Evolutionary conservation across 1,284 basidiomycete genomes (phyloP).

Genomic region (Puccinia novopanici): DNA sequence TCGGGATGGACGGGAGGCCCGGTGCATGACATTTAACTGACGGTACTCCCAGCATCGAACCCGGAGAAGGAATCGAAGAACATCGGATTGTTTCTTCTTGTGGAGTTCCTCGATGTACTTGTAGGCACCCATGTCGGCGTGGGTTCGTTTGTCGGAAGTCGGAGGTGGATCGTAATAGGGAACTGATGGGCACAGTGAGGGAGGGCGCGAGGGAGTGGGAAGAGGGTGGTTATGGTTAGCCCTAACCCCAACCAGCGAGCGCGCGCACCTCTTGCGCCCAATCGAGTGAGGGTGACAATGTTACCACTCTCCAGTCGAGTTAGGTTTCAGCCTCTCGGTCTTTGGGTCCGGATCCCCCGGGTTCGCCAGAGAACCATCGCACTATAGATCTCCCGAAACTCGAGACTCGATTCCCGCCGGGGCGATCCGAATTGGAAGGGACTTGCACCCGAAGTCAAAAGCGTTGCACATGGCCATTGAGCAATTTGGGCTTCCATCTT

Average conservation of each 20-base stretch:
- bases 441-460: too few species aligned
- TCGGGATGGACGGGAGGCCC: slow-evolving; percentile 93
- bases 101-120: slow-evolving; percentile 92
- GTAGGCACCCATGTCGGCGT: slow-evolving; percentile 67
- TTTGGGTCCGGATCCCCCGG: too few species aligned
- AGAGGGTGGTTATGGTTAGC: slow-evolving; percentile 1
- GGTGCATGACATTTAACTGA: slow-evolving; percentile 96
- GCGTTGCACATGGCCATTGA: too few species aligned
- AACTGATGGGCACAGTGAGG: background rate
- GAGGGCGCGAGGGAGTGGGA: background rate
- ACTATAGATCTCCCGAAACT: too few species aligned
- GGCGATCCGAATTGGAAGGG: too few species aligned
- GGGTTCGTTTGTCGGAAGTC: slow-evolving; percentile 23
- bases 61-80: slow-evolving; percentile 96
- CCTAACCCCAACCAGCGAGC: background rate
- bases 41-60: slow-evolving; percentile 99
- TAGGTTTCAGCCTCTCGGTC: background rate
- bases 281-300: slow-evolving; percentile 18
- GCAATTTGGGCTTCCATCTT: too few species aligned
- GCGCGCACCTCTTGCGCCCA: background rate
- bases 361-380: too few species aligned
- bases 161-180: background rate
- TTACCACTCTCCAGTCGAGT: background rate
- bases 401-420: too few species aligned
- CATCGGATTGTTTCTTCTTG: slow-evolving; percentile 62